phyloP scores from a whole-genome alignment of 345 rosid species.

The Hibiscus trionum region DNA sequence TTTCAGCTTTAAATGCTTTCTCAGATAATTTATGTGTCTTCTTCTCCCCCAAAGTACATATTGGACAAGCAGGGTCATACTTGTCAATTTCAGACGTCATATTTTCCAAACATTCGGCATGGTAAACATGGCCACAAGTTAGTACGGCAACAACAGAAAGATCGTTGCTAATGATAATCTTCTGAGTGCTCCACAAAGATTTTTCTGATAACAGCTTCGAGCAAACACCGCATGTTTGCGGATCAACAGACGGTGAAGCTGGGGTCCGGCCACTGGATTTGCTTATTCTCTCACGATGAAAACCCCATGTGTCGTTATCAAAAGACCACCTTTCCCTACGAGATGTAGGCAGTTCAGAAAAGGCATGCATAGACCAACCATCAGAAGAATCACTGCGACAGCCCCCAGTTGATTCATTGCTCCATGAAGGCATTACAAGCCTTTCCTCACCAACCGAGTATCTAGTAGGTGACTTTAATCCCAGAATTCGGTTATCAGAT shows the following conservation, averaged over 20 bases:
- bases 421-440: constrained; percentile 38
- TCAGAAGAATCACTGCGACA: constrained; percentile 67
- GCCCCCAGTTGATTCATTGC: constrained; percentile 46
- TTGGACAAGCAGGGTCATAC: constrained; percentile 87
- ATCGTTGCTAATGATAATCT: constrained; percentile 54
- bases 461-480: constrained; percentile 36
- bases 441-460: constrained; percentile 35
- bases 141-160: constrained; percentile 67
- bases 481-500: constrained; percentile 33
- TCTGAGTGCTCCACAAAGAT: constrained; percentile 74
- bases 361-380: constrained; percentile 77
- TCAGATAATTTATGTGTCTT: constrained; percentile 63
- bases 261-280: constrained; percentile 38
- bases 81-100: constrained; percentile 71
- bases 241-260: constrained; percentile 37
- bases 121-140: constrained; percentile 92
- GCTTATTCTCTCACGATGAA: constrained; percentile 38
- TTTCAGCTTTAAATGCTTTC: constrained; percentile 69
- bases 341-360: constrained; percentile 76
- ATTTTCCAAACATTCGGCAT: constrained; percentile 91
- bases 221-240: constrained; percentile 85
- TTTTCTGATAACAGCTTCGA: constrained; percentile 63
- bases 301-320: constrained; percentile 47
- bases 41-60: constrained; percentile 86
- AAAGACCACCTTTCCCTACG: constrained; percentile 50